Base-by-base conservation (phyloP, 768 basidiomycete genomes). In the Boletus tomentosulus region DNA sequence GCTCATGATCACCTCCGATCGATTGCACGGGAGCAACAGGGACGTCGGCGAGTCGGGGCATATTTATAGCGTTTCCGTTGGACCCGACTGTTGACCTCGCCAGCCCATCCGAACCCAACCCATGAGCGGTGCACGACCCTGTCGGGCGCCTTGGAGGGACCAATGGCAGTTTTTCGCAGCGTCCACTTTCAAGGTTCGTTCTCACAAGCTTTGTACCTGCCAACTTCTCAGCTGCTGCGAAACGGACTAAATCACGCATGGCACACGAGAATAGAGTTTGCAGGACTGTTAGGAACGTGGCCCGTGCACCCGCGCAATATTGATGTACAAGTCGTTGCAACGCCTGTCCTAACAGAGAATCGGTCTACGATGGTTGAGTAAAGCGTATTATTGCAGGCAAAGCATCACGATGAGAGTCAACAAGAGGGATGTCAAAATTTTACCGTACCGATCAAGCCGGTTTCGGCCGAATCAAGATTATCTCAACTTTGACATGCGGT, bases 111-210 rank as follows among this genome's bases (percentile, higher is more conserved):
- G 16, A 35, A n/a, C 6, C 7, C 39, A 22, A 22, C 10, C 19
- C 39, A 22, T 12, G 22, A 41, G 19, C 22, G 19, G 39, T 24
- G 39, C 12, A 33, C 27, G 2, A 22, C 28, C 41, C 6, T 45
- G 28, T 15, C n/a, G 44, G 28, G 16, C 25, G 13, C 44, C 28
- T 28, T 45, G 27, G 7, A 45, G 44, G 31, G 22, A 6, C 62
- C 62, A 61, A 56, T 64, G 16, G 62, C 56, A 48, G 35, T 50
- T 52, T 58, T 19, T 19, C 43, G 16, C 43, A 24, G 12, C 15
- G 8, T 3, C 15, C 15, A 4, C 27, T 27, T 28, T 37, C 35
- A 24, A 13, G 35, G 24, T 37, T 48, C 28, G 43, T 45, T 30
- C 43, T 30, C 27, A 30, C 11, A 2, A 24, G 39, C 22, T 34